Base-by-base conservation (phyloP, 2,329 filamentous ascomycete species). In the Stagonosporopsis vannaccii region DNA sequence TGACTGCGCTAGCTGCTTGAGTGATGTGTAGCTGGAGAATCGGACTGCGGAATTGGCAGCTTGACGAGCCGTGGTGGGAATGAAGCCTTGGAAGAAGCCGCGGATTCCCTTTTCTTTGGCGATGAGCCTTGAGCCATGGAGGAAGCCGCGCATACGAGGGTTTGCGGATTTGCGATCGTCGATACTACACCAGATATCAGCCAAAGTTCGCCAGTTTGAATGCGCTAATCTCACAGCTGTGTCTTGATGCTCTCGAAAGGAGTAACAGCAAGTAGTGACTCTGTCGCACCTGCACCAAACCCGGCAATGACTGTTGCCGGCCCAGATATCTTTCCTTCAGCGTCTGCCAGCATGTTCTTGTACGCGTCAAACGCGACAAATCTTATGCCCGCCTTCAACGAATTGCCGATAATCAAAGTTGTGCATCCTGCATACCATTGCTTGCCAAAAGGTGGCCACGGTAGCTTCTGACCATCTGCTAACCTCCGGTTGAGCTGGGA, bases 371-470 rank as follows among this genome's bases (percentile, higher is more conserved):
- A 99, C 0, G 95, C 92, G 53, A 98, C 91, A 72, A 99, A 99
- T 64, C 90, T 88, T 91, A 98, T 96, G 57, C 92, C 95, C 33
- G 95, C 95, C 81, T 99, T 99, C 74, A 95, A 84, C 49, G 92
- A 96, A 79, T 99, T 99, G 59, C 95, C 95, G 66, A 98, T 92
- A 57, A 99, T 96, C 74, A 97, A 80, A 25, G 95, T 98, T 42
- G 95, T 98, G 80, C 95, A 99, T 33, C 95, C 95, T 12, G 95
- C 94, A 77, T 99, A 99, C 95, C 95, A 99, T 77, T 96, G 92
- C 67, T 80, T 82, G 44, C 95, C 95, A 71, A 98, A 98, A 11
- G 91, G 91, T 39, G 95, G 95, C 90, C 92, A 97, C 49, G 94
- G 92, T 26, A 97, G 85, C 81, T 96, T 97, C 81, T 96, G 83